phyloP scores from a whole-genome alignment of 371 early-diverging fungal genomes.

The Circinella umbellata region DNA sequence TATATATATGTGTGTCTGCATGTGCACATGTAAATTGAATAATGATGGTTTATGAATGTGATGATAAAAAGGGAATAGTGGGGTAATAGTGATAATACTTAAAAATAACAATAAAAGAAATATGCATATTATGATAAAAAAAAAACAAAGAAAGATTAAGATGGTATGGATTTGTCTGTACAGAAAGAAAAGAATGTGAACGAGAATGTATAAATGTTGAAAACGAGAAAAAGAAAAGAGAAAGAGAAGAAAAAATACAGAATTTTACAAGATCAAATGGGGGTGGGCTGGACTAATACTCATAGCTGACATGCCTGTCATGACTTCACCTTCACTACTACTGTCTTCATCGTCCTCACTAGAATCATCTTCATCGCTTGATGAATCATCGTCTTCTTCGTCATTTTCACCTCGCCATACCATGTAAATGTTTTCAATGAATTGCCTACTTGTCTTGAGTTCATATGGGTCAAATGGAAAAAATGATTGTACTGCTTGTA shows the following conservation, averaged over 20 bases:
- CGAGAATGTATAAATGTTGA: background rate
- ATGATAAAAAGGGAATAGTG: background rate
- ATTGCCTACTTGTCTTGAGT: slow-evolving; percentile 67
- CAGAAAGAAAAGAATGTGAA: background rate
- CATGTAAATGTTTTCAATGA: slow-evolving; percentile 67
- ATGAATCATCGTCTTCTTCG: slow-evolving; percentile 55
- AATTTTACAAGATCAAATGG: background rate
- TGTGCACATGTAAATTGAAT: background rate
- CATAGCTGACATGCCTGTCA: slow-evolving; percentile 62
- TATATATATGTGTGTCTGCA: too few species aligned
- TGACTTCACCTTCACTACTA: slow-evolving; percentile 46
- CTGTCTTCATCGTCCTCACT: slow-evolving; percentile 35
- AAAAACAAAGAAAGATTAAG: background rate
- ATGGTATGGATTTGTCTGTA: background rate
- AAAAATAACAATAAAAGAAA: background rate
- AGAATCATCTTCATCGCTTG: slow-evolving; percentile 27
- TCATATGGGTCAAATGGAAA: slow-evolving; percentile 96
- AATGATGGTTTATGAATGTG: background rate
- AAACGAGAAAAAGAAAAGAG: background rate
- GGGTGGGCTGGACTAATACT: slow-evolving; percentile 61
- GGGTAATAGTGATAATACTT: too few species aligned
- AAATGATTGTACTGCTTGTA: slow-evolving; percentile 74
- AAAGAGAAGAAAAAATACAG: background rate
- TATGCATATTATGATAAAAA: slow-evolving; percentile 1
- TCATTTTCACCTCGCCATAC: slow-evolving; percentile 70